phyloP scores from a whole-genome alignment of 31 red algal species.

The Pterothamnion heteromorphum region DNA sequence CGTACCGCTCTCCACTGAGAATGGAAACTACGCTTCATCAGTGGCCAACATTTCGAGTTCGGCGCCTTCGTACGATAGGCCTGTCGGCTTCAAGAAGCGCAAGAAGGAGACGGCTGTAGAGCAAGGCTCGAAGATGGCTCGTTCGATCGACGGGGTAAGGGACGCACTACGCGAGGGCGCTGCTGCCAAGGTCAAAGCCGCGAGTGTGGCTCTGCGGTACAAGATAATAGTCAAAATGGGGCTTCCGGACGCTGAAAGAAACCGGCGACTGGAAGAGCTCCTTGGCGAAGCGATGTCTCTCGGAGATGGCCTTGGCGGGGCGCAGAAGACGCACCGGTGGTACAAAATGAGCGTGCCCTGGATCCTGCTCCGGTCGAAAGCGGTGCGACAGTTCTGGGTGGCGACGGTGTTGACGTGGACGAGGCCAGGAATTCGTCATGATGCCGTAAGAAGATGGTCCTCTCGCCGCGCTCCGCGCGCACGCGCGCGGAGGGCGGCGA shows the following conservation, averaged over 20 bases:
- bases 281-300: constrained; percentile 11
- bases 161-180: neutral
- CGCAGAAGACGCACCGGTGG: neutral
- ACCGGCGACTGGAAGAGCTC: constrained; percentile 29
- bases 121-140: neutral
- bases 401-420: neutral
- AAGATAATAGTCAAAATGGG: constrained; percentile 18
- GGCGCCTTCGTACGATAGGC: neutral
- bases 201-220: constrained; percentile 1
- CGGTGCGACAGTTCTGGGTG: neutral
- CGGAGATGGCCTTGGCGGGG: constrained; percentile 9
- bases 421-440: too few relatives aligned
- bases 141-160: neutral
- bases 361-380: neutral
- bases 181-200: neutral
- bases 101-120: neutral
- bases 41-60: constrained; percentile 23
- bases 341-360: neutral
- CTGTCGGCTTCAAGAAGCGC: neutral
- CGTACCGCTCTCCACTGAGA: too few relatives aligned
- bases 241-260: constrained; percentile 1
- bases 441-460: too few relatives aligned
- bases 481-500: too few relatives aligned
- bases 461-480: too few relatives aligned
- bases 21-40: neutral